Conservation (phyloP, 1,139 yeast genomes). For the Saccharomyces uvarum region DNA sequence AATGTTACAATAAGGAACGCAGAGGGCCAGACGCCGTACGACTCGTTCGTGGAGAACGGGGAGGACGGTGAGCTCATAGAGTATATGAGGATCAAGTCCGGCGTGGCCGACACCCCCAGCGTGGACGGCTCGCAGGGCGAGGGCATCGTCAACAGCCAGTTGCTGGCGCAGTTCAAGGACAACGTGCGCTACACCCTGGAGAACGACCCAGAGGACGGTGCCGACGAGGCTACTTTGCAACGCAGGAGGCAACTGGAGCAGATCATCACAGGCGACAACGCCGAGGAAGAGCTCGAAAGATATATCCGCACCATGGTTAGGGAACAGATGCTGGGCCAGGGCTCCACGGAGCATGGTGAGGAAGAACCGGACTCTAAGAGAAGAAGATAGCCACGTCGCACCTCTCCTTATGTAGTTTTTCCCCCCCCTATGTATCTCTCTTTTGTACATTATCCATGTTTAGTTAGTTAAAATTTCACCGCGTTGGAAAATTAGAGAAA, state of each 20-base stretch:
- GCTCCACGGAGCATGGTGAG: slow-evolving; percentile 5
- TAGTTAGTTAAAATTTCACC: background rate
- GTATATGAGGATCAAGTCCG: slow-evolving; percentile 48
- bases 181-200: slow-evolving; percentile 52
- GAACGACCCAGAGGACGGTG: slow-evolving; percentile 35
- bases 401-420: background rate
- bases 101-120: slow-evolving; percentile 47
- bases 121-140: slow-evolving; percentile 47
- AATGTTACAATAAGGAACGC: slow-evolving; percentile 54
- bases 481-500: background rate
- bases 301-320: slow-evolving; percentile 61
- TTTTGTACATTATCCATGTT: background rate
- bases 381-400: slow-evolving; percentile 15
- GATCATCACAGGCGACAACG: slow-evolving; percentile 67
- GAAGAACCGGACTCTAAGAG: slow-evolving; percentile 24
- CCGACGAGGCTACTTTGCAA: slow-evolving; percentile 42
- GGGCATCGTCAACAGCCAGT: slow-evolving; percentile 43
- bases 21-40: slow-evolving; percentile 65
- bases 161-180: slow-evolving; percentile 32
- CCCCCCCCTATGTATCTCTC: background rate
- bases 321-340: slow-evolving; percentile 34
- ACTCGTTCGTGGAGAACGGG: slow-evolving; percentile 71
- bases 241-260: slow-evolving; percentile 60
- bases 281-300: slow-evolving; percentile 67
- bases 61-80: slow-evolving; percentile 73